Base-by-base conservation (phyloP, 2,329 filamentous ascomycete genomes). In the Fusarium virguliforme region DNA sequence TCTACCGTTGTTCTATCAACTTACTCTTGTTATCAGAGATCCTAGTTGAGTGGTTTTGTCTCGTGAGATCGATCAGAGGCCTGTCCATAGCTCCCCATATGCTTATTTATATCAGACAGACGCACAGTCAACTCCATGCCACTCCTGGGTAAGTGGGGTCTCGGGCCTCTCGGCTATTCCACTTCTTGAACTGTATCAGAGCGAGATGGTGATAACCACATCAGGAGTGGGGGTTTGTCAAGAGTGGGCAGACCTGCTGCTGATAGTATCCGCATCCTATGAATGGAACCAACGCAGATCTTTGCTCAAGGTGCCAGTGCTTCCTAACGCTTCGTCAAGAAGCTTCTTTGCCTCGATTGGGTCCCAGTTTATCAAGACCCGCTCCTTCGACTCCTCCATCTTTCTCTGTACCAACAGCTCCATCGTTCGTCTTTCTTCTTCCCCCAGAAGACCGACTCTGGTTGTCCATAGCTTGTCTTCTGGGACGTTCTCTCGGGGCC, bases 391-490 rank as follows among this genome's bases (percentile, higher is more conserved):
- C 55, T 81, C 77, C n/a, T 74, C 68, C 70, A 81, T 75, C 60
- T 81, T 82, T 35, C 13, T 68, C 40, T 75, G 18, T 18, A 81
- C 76, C 35, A 81, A 70, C 1, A 38, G 24, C 50, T 81, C 78
- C 77, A 82, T 79, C 0, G 54, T 69, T 0, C 15, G 65, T 62
- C 57, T 56, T 56, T 79, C 76, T 24, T 74, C 57, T 15, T 72
- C 53, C 13, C 50, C 75, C 53, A 82, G 62, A 13, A 81, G 55
- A 62, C 77, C 43, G 6, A 78, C 32, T 34, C 78, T 77, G 30
- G 72, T 68, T 63, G 73, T 79, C 75, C 74, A 81, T 3, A 78
- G 54, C 6, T 76, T 55, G 8, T 78, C 51, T 22, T 50, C 61
- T 1, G 41, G 9, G 22, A 73, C 12, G 15, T 50, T 59, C 4